Base-by-base conservation (phyloP, 306 rosid genomes). In the Medicago arabica region DNA sequence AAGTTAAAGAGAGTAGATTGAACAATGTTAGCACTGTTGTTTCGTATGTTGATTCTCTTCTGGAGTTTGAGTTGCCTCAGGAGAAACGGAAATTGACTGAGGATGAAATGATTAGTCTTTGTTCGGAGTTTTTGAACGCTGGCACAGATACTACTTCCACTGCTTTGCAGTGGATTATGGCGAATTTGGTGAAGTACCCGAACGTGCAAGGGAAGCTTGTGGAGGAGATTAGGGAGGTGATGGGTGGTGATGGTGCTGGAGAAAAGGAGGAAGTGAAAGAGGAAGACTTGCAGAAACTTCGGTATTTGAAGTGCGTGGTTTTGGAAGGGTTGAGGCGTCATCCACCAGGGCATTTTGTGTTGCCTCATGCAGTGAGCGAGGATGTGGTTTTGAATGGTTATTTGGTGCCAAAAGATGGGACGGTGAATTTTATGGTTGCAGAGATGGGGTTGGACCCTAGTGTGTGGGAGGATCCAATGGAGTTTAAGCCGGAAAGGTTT, bases 391-490 rank as follows among this genome's bases (percentile, higher is more conserved):
- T 84, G 39, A 36, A 67, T 8, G 83, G 74, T 6, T 74, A 67
- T 14, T 16, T 72, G 23, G 36, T 84, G 2, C 80, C 83, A 0
- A 84, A 73, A 21, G 2, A 68, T 5, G 77, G 72, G 62, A 13
- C 34, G 0, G 50, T 84, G 49, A 84, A 84, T 74, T 84, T 84
- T 63, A 63, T 78, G 87, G 85, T 86, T 64, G 87, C 89, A 0
- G 82, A 83, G 23, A 83, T 83, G 64, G 89, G 85, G 12, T 53
- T 78, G 87, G 89, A 86, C 18, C 80, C 85, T 1, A 23, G 68
- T 28, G 82, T 83, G 1, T 86, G 89, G 89, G 87, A 86, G 50
- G 70, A 86, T 64, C 89, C 87, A 0, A 65, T 59, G 83, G 81
- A 31, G 12, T 86, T 86, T 43, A 83, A 77, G 68, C 89, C 89